phyloP scores from a whole-genome alignment of 345 rosid genomes.

The Populus alba region DNA sequence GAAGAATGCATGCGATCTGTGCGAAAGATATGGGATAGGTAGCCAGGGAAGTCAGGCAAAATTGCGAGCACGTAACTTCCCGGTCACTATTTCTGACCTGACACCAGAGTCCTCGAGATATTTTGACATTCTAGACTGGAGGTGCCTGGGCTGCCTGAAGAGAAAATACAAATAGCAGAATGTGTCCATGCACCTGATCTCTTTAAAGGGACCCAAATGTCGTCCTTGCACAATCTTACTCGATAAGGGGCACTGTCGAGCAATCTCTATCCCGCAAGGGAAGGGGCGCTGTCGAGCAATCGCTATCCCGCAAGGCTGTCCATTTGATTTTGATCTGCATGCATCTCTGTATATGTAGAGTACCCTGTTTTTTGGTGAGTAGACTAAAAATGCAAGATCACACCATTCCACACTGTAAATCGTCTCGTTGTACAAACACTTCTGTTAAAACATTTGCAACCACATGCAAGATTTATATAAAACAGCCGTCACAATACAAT shows the following conservation, averaged over 20 bases:
- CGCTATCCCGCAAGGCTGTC: neutral
- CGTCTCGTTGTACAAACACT: neutral
- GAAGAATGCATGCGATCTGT: neutral
- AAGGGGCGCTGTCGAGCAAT: neutral
- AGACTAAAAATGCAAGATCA: neutral
- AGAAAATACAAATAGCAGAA: neutral
- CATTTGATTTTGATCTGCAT: neutral
- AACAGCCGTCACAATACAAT: neutral
- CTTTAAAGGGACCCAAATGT: neutral
- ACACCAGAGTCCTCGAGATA: neutral
- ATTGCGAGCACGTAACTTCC: neutral
- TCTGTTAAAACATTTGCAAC: neutral
- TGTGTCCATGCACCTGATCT: neutral
- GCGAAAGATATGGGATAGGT: neutral
- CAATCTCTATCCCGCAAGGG: neutral
- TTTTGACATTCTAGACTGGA: neutral
- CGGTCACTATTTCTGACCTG: slow-evolving; percentile 3
- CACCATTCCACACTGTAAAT: neutral
- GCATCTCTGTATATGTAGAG: neutral
- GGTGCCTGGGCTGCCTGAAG: neutral
- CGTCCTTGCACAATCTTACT: neutral
- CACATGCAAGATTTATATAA: neutral
- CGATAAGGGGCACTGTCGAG: neutral
- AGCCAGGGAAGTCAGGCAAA: neutral
- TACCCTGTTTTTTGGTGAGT: neutral